Evolutionary conservation across 1,284 basidiomycete genomes (phyloP), one percentile per base, ranked within the genome.

Genomic region (Trametes pubescens): DNA sequence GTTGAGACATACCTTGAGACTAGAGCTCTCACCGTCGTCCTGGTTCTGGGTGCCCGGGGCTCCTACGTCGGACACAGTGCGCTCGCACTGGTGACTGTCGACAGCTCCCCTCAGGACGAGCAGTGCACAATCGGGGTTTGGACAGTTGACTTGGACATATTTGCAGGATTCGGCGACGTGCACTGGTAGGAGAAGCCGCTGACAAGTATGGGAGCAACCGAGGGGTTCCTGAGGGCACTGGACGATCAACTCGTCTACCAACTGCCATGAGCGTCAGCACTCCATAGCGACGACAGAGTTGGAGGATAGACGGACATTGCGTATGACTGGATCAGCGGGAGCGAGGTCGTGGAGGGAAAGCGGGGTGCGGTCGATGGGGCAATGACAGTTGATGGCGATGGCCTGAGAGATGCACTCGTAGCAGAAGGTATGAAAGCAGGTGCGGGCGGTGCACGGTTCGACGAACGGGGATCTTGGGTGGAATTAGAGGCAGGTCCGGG

Each of bases 351-450:
- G 78, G 21, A 77, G 52, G 3, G 76, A 73, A 40, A 95, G 81
- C 0, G 86, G 81, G 18, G 85, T 88, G 21, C 94, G 86, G 77
- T 95, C 94, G 48, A 95, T 88, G n/a, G 94, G 94, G 74, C 94
- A 96, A 68, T 88, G 86, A 1, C 81, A 79, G 5, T 86, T 84
- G 61, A 89, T 83, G 47, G 77, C 73, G 11, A 95, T 81, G 0
- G 93, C 91, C 49, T 82, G 81, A 16, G 80, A 71, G 66, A 95
- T 92, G 72, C 94, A 95, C 40, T 87, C 87, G 24, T 80, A 79
- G 75, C 94, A 96, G 75, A 95, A 95, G 0, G 92, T 95, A 74
- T 96, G 94, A 62, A 85, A 83, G 72, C 94, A 95, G 13, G 88
- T 87, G 26, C 79, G 84, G 1, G 92, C 89, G 0, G 88, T 89